phyloP scores from a whole-genome alignment of 352 stramenopile species.

The Phytophthora sojae region DNA sequence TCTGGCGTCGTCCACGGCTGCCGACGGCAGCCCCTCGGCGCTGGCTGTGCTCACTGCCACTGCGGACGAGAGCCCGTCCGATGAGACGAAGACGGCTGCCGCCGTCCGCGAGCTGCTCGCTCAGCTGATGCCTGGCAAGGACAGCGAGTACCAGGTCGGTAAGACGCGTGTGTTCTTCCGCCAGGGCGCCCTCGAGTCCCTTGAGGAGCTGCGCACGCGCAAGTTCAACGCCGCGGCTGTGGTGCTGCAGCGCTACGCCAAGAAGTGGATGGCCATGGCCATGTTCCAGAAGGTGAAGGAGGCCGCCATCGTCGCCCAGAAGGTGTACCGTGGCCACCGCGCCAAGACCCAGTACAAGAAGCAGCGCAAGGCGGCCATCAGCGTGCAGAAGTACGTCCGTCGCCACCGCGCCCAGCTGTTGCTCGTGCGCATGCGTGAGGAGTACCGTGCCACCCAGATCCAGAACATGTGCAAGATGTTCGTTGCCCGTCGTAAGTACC shows the following conservation, averaged over 20 bases:
- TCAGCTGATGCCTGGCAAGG: conserved; percentile 68
- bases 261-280: conserved; percentile 81
- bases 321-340: conserved; percentile 58
- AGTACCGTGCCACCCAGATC: conserved; percentile 82
- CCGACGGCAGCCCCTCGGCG: conserved; percentile 30
- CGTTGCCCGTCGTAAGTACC: conserved; percentile 67
- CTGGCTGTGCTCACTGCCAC: conserved; percentile 46
- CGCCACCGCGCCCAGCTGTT: conserved; percentile 68
- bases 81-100: conserved; percentile 43
- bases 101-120: conserved; percentile 64
- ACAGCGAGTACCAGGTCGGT: conserved; percentile 81
- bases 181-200: conserved; percentile 90
- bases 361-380: conserved; percentile 65
- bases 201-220: conserved; percentile 88
- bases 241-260: conserved; percentile 81
- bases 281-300: conserved; percentile 67
- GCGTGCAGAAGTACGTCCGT: conserved; percentile 73
- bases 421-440: conserved; percentile 63
- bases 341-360: conserved; percentile 63
- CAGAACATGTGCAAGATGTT: conserved; percentile 90
- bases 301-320: conserved; percentile 68
- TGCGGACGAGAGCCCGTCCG: conserved; percentile 46
- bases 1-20: conserved; percentile 44
- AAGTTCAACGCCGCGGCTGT: conserved; percentile 85
- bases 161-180: conserved; percentile 96